Evolutionary conservation across 208 protist genomes (phyloP), one percentile per base, ranked within the genome.

Genomic region (Trypanosoma grayi): DNA sequence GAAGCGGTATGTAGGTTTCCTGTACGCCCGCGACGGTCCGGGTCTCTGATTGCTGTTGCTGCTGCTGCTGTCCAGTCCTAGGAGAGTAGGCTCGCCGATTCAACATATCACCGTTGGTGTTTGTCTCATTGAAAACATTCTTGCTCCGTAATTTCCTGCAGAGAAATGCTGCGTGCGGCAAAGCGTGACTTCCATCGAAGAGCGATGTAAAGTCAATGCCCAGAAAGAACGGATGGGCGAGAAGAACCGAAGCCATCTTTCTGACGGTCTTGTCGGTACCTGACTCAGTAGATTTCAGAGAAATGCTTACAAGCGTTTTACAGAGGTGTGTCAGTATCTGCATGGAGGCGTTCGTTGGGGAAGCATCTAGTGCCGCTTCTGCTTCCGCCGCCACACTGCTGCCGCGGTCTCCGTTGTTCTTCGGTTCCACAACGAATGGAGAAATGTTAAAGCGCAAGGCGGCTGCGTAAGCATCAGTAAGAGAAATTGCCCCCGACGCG

Each of bases 171-270:
- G 76, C 79, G 13, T 55, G 50, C 8, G 78, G 79, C 16, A 88
- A 53, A 18, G 33, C 33, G 52, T 75, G 70, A 13, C 73, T 73
- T 40, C 83, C 83, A 67, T 94, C 82, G 56, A 94, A 94, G 25
- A 91, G 66, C 45, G 73, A 24, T 7, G 41, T 63, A 37, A 86
- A 53, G 36, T 75, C 66, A 25, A 90, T 31, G 9, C 34, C 55
- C 31, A 33, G 31, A 51, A 94, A 82, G 61, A 94, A 91, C 13
- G 87, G 84, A 52, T 93, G 83, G 1, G 76, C 78, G 6, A 86
- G 34, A 22, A 91, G 64, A 27, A 66, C 56, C 40, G 77, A 44
- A 16, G 75, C 41, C 2, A 79, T 66, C 16, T 51, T 59, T 59
- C 85, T 78, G 7, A 90, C 60, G 14, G 10, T 28, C 18, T 59